Conservation (phyloP, 208 protist genomes). For the Leishmania guyanensis region DNA sequence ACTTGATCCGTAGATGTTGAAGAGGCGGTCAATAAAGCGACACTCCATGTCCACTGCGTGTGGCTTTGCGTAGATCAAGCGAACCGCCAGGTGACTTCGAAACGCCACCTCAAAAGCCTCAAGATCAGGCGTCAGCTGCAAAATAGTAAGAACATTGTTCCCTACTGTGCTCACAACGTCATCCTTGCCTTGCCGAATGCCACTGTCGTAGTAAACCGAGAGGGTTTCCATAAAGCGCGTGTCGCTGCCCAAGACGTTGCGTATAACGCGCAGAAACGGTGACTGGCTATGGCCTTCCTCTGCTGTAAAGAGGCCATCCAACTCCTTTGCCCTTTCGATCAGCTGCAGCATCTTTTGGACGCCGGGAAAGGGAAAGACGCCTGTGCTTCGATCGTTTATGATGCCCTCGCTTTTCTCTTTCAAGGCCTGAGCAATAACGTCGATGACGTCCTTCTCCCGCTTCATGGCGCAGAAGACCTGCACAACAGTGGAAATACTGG, state of each 20-base stretch:
- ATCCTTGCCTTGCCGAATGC: conserved; percentile 33
- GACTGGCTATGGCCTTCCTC: conserved; percentile 18
- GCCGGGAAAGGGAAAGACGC: conserved; percentile 15
- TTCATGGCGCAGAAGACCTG: conserved; percentile 26
- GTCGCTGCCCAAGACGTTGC: conserved; percentile 41
- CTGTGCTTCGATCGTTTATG: conserved; percentile 6
- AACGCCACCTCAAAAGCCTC: conserved; percentile 72
- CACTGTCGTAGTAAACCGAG: conserved; percentile 58
- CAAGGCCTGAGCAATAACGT: conserved; percentile 22
- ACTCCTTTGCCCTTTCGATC: conserved; percentile 23
- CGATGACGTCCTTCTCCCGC: conserved; percentile 29
- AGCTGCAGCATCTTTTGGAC: conserved; percentile 33
- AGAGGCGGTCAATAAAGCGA: conserved; percentile 54
- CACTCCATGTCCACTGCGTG: conserved; percentile 45
- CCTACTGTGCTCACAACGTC: conserved; percentile 28
- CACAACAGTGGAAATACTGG: conserved; percentile 21
- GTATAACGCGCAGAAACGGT: conserved; percentile 33
- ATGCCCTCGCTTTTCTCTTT: conserved; percentile 23
- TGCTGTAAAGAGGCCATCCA: conserved; percentile 18
- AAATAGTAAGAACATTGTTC: conserved; percentile 46
- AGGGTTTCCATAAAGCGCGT: conserved; percentile 54
- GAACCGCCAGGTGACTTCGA: conserved; percentile 51
- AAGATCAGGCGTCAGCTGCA: conserved; percentile 58
- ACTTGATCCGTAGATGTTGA: conserved; percentile 46
- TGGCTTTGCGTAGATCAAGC: conserved; percentile 60